Evolutionary conservation across 257 asterid species (phyloP).

Genomic region (Hygrophila difformis): DNA sequence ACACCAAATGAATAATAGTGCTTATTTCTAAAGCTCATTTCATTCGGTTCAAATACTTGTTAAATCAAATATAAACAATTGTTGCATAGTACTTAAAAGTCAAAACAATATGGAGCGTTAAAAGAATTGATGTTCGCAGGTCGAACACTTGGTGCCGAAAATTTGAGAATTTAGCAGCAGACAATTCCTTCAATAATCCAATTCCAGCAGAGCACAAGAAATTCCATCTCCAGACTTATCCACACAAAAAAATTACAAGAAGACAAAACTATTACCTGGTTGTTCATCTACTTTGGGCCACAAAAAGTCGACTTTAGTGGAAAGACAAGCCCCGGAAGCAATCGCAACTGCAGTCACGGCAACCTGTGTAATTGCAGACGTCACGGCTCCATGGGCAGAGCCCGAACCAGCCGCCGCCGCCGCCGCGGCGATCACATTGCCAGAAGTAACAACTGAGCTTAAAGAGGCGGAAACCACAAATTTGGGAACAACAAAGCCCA

Average conservation of each 20-base stretch:
- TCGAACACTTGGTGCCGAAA: no score
- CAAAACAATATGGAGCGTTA: no score
- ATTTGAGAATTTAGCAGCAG: no score
- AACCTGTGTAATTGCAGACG: slow-evolving; percentile 85
- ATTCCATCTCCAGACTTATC: no score
- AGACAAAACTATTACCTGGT: slow-evolving; percentile 37
- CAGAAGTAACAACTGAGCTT: slow-evolving; percentile 54
- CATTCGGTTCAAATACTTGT: no score
- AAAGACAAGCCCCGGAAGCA: slow-evolving; percentile 97
- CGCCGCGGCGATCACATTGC: slow-evolving; percentile 64
- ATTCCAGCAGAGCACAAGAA: background rate
- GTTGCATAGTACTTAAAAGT: no score
- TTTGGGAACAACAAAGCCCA: slow-evolving; percentile 32
- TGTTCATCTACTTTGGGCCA: slow-evolving; percentile 89
- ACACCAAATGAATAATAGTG: slow-evolving; percentile 23
- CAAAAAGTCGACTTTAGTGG: slow-evolving; percentile 87
- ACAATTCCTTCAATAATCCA: no score
- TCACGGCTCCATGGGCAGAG: slow-evolving; percentile 75
- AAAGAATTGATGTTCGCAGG: no score
- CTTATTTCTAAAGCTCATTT: background rate
- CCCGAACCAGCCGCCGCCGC: slow-evolving; percentile 77
- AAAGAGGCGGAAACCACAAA: slow-evolving; percentile 50
- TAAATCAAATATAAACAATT: no score
- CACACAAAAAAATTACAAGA: background rate
- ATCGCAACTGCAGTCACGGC: slow-evolving; percentile 94